Percentiles rank a stretch among this genome's conserved stretches.
These are phyloP conservation scores for Exophiala xenobiotica DNA, from an alignment of 2,329 filamentous ascomycete species.

Conservation along the genomic window DNA sequence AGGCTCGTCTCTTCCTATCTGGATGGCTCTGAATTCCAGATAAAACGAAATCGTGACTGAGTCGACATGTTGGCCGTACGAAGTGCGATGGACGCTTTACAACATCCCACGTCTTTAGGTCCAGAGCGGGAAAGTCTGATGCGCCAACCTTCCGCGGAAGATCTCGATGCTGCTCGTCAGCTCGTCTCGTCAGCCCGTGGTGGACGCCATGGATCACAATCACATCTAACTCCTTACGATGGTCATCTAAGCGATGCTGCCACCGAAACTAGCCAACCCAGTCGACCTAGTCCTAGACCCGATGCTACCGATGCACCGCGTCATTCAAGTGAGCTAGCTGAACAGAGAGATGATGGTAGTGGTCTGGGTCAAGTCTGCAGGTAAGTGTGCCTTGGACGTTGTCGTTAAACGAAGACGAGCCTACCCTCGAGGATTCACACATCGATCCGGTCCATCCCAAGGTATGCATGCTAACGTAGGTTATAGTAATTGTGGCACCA, in stretches of 20 bases:
- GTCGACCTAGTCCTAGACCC: conserved; percentile 12
- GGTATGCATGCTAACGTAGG: conserved; percentile 2
- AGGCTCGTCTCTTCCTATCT: not conserved
- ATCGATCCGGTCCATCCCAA: too few species aligned
- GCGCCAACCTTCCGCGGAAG: conserved; percentile 48
- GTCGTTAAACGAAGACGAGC: conserved; percentile 45
- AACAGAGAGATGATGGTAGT: conserved; percentile 21
- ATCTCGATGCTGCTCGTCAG: conserved; percentile 49
- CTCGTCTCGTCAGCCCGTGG: conserved; percentile 48
- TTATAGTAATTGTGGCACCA: conserved; percentile 87
- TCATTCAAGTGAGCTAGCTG: conserved; percentile 6
- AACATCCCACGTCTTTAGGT: conserved; percentile 20
- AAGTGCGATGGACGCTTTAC: conserved; percentile 29
- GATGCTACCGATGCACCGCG: conserved; percentile 5
- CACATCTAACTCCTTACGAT: conserved; percentile 8
- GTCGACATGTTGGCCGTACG: conserved; percentile 31
- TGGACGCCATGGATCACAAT: conserved; percentile 33
- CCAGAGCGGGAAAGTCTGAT: conserved; percentile 32
- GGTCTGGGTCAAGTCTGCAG: conserved; percentile 31
- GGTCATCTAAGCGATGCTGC: conserved; percentile 11
- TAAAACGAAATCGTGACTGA: conserved; percentile 16
- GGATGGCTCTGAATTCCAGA: conserved; percentile 13
- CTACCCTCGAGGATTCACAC: too few species aligned
- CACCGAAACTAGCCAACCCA: conserved; percentile 9
- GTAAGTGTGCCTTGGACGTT: conserved; percentile 35